Evolutionary conservation across 2,329 filamentous ascomycete species (phyloP).

Genomic region (Pseudovirgaria hyperparasitica): DNA sequence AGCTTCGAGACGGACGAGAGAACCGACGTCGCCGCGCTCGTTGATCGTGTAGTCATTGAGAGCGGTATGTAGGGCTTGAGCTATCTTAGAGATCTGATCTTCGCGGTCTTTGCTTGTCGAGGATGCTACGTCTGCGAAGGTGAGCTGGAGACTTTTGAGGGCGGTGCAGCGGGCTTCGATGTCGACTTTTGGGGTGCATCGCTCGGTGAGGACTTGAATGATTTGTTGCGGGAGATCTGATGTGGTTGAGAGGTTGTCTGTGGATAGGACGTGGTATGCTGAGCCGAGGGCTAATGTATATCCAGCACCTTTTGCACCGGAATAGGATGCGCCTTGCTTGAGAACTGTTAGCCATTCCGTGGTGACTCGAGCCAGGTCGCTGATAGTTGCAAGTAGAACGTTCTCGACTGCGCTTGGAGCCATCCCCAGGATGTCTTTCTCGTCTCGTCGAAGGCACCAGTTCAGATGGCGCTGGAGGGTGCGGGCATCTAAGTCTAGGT

Average conservation of each 20-base stretch:
- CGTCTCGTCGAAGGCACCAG: conserved; percentile 21
- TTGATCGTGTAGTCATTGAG: conserved; percentile 88
- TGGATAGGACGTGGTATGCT: conserved; percentile 13
- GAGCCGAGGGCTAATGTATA: conserved; percentile 33
- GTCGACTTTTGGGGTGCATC: conserved; percentile 22
- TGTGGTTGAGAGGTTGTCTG: background rate
- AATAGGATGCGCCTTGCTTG: conserved; percentile 25
- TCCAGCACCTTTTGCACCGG: conserved; percentile 26
- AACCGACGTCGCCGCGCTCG: conserved; percentile 80
- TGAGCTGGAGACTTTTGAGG: conserved; percentile 24
- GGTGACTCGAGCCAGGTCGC: too few relatives aligned
- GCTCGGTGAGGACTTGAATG: conserved; percentile 20
- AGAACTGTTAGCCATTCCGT: conserved; percentile 22
- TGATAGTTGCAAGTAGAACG: too few relatives aligned
- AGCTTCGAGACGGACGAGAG: conserved; percentile 69
- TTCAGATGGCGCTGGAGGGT: conserved; percentile 15
- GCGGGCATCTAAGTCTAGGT: conserved; percentile 6
- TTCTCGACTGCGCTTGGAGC: conserved; percentile 14
- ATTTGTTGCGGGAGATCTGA: conserved; percentile 13
- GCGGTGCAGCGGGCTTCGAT: conserved; percentile 34
- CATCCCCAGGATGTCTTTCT: conserved; percentile 19
- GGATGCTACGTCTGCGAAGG: conserved; percentile 14
- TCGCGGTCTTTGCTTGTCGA: conserved; percentile 5
- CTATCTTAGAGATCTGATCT: conserved; percentile 9
- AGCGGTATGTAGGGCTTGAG: conserved; percentile 26